Base-by-base conservation (phyloP, 2,329 filamentous ascomycete genomes). In the Apiospora rasikravindrae region DNA sequence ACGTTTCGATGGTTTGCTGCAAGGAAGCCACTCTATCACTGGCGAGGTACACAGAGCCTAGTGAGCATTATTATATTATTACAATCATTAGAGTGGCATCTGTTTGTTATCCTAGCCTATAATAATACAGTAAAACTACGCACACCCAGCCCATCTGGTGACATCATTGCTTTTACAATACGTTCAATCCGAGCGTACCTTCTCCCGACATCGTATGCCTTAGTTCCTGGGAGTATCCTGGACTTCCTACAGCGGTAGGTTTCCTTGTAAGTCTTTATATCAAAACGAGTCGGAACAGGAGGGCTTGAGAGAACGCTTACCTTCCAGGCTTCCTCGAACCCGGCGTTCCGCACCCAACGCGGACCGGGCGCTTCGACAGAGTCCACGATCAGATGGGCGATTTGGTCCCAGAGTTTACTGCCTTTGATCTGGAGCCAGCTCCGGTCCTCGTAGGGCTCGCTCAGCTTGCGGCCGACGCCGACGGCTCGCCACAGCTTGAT, bases 401-500 rank as follows among this genome's bases (percentile, higher is more conserved):
- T 78, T 78, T 85, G 88, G 71, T 86, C 78, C 92, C 92, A 95
- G 77, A 88, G 83, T 4, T 87, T 85, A 0, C 87, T 86, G 0
- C 85, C 85, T 73, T 85, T 86, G 51, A 94, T 81, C 69, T 82
- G 81, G 42, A 89, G 84, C 84, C 87, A 87, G 3, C 85, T 81
- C 71, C 80, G 83, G 33, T 84, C 80, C 16, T 80, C 77, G 75
- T 84, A 92, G 53, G 80, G 79, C 75, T 79, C 77, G 69, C 86
- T 88, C 1, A 87, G 77, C 44, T 85, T 79, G 79, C 92, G 86
- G 0, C 90, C 94, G 76, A 94, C 82, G 4, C 88, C 88, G 24
- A 96, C 81, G 1, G 94, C 91, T 44, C 95, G 86, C 10, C 92
- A 86, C 6, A 97, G 83, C 81, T 98, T 98, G 70, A 91, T 86